These are phyloP conservation scores for Sarocladium kiliense DNA, from an alignment of 2,329 filamentous ascomycete genomes.

Conservation along the genomic window DNA sequence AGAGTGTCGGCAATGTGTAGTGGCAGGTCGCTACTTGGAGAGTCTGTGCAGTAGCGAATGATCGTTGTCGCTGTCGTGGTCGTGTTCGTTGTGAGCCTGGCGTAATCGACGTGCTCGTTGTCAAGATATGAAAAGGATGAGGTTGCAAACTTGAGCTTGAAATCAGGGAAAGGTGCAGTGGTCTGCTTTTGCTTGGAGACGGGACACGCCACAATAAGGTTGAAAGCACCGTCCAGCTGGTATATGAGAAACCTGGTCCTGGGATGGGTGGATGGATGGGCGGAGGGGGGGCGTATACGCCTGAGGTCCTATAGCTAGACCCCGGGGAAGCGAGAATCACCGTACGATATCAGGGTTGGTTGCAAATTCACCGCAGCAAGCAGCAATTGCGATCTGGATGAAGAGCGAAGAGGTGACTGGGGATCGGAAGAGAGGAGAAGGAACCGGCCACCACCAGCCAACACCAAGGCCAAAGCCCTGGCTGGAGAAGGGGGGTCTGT, in stretches of 20 bases:
- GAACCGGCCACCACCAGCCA: background rate
- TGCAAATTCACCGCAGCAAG: background rate
- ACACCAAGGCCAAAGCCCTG: background rate
- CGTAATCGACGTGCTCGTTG: background rate
- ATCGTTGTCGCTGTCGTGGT: background rate
- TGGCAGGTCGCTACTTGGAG: no score
- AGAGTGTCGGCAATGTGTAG: no score
- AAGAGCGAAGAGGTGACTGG: conserved; percentile 1
- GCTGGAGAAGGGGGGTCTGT: conserved; percentile 3
- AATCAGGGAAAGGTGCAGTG: background rate
- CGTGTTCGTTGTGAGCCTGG: background rate
- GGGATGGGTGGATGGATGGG: background rate
- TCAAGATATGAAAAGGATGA: background rate
- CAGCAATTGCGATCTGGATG: background rate
- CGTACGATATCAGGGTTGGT: background rate
- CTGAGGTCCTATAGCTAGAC: background rate
- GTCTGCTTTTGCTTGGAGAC: background rate
- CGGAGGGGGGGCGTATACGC: background rate
- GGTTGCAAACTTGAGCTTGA: background rate
- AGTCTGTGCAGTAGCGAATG: background rate
- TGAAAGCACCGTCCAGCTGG: background rate
- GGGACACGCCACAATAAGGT: background rate
- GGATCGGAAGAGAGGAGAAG: background rate
- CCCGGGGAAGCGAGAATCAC: background rate
- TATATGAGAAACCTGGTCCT: background rate